A percentile compares a stretch with the other conserved stretches of the same genome.
These are phyloP conservation scores for Musa schizocarpa DNA, from an alignment of 176 grass and related monocot genomes.

Conservation along the genomic window DNA sequence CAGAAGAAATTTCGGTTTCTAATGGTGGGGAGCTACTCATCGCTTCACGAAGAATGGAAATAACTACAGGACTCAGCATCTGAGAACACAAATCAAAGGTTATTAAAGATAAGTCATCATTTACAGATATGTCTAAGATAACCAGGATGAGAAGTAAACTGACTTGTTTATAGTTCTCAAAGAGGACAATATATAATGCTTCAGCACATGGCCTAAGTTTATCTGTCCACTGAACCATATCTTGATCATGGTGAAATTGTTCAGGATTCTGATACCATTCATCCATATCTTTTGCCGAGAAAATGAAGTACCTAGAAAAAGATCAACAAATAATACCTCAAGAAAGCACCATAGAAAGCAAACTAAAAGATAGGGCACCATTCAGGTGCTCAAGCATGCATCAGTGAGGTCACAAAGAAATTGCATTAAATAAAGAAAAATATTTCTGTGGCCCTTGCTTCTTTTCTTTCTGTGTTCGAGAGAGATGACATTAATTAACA, in stretches of 20 bases:
- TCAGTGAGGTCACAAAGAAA: neutral
- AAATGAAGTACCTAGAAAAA: constrained; percentile 76
- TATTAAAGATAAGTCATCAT: neutral
- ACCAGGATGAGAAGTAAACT: constrained; percentile 9
- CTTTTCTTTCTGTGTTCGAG: no score
- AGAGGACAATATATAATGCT: constrained; percentile 94
- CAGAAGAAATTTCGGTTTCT: constrained; percentile 70
- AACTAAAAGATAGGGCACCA: neutral
- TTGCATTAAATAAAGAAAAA: no score
- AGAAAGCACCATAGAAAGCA: neutral
- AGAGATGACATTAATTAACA: no score
- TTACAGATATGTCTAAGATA: constrained; percentile 2
- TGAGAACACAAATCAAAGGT: constrained; percentile 27
- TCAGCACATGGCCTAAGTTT: constrained; percentile 86
- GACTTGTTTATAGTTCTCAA: constrained; percentile 89
- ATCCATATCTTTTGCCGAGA: constrained; percentile 88
- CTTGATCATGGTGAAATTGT: constrained; percentile 91
- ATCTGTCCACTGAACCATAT: constrained; percentile 94
- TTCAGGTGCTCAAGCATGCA: neutral
- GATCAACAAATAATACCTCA: constrained; percentile 6
- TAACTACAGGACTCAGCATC: constrained; percentile 74
- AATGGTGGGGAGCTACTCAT: constrained; percentile 69
- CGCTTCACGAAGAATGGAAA: constrained; percentile 84
- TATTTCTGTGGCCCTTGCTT: no score
- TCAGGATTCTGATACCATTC: constrained; percentile 84